Conservation (phyloP, 208 protist species). For the Perkinsela sp. region DNA sequence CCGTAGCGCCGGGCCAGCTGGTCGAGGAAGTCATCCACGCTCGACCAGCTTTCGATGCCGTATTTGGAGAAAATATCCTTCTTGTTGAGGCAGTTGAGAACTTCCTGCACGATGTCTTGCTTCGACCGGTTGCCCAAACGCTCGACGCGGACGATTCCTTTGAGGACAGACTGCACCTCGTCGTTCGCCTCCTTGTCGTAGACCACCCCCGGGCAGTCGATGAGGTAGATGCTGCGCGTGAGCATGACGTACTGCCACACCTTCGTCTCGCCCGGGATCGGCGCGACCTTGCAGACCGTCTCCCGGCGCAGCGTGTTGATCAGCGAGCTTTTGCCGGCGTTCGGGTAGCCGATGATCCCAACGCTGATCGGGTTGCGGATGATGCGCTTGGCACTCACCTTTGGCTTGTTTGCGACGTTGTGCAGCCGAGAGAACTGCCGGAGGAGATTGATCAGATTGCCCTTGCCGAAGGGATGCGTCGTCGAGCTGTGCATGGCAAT, state of each 20-base stretch:
- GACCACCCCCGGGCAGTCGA: conserved; percentile 98
- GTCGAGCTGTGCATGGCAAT: conserved; percentile 97
- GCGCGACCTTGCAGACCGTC: conserved; percentile 91
- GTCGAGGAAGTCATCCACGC: conserved; percentile 84
- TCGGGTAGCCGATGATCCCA: conserved; percentile 91
- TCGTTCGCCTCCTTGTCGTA: conserved; percentile 67
- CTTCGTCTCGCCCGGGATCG: conserved; percentile 98
- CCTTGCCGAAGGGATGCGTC: conserved; percentile 96
- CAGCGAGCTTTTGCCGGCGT: conserved; percentile 97
- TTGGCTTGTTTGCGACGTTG: conserved; percentile 49
- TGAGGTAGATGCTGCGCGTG: conserved; percentile 89
- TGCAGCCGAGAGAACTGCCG: conserved; percentile 79
- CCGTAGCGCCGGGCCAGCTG: conserved; percentile 69
- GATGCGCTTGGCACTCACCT: conserved; percentile 26
- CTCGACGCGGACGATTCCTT: conserved; percentile 83
- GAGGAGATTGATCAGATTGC: conserved; percentile 89
- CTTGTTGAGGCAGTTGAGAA: conserved; percentile 77
- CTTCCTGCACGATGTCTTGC: conserved; percentile 63
- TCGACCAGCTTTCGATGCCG: conserved; percentile 63
- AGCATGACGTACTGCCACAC: conserved; percentile 99
- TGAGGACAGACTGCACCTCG: conserved; percentile 87
- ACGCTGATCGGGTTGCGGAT: conserved; percentile 38
- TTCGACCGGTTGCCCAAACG: conserved; percentile 62
- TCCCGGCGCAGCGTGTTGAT: conserved; percentile 97
- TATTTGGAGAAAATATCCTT: conserved; percentile 86